Conservation (phyloP, 2,329 filamentous ascomycete species). For the Camillea tinctor region DNA sequence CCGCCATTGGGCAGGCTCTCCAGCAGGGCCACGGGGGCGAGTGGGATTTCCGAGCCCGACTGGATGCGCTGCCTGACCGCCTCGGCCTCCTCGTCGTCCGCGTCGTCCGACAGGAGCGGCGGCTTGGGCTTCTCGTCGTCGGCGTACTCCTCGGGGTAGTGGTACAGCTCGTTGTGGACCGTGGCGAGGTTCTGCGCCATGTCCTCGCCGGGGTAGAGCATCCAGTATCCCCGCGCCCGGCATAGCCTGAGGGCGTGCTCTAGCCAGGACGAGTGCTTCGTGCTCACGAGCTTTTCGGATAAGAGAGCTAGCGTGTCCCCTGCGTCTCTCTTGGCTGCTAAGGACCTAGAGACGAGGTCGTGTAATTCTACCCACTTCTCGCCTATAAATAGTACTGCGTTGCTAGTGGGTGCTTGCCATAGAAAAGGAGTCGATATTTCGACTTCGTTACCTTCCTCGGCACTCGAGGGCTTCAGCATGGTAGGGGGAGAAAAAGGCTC, state of each 20-base stretch:
- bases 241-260: constrained; percentile 75
- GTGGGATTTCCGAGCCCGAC: constrained; percentile 31
- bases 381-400: constrained; percentile 79
- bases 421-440: constrained; percentile 61
- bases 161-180: constrained; percentile 73
- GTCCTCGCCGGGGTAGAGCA: constrained; percentile 70
- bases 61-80: constrained; percentile 25
- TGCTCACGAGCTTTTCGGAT: constrained; percentile 45
- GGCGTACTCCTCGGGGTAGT: constrained; percentile 67
- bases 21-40: constrained; percentile 49
- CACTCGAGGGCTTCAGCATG: constrained; percentile 18
- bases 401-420: constrained; percentile 81
- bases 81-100: constrained; percentile 26
- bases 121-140: constrained; percentile 14
- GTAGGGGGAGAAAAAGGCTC: constrained; percentile 48
- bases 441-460: constrained; percentile 27
- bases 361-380: constrained; percentile 87
- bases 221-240: constrained; percentile 72
- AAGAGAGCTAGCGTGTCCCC: constrained; percentile 40
- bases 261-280: constrained; percentile 32
- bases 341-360: constrained; percentile 67
- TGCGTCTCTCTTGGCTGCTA: constrained; percentile 44
- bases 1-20: constrained; percentile 47
- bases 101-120: constrained; percentile 28
- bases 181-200: constrained; percentile 60